These are phyloP conservation scores for Candida neerlandica DNA, from an alignment of 1,139 yeast genomes.

Conservation along the genomic window DNA sequence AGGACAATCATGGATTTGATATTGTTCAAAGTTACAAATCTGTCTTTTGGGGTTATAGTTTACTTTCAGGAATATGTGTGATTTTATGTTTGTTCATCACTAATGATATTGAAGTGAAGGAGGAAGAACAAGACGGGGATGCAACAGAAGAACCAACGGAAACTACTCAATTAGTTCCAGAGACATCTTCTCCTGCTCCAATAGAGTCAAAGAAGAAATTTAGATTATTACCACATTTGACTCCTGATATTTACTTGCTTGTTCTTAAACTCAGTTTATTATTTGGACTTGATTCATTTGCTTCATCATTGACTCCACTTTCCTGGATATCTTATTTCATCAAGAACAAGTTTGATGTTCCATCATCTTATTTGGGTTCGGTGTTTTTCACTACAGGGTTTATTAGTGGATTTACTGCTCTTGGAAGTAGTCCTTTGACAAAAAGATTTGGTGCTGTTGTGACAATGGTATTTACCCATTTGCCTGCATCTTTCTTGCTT, in stretches of 20 bases:
- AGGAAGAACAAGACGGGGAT: slow-evolving; percentile 2
- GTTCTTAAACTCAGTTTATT: slow-evolving; percentile 39
- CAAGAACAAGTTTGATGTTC: slow-evolving; percentile 34
- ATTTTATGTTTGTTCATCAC: slow-evolving; percentile 24
- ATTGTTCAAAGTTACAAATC: slow-evolving; percentile 29
- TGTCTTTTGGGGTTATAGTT: slow-evolving; percentile 29
- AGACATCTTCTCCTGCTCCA: slow-evolving; percentile 9
- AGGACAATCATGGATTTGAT: slow-evolving; percentile 20
- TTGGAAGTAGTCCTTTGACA: slow-evolving; percentile 45
- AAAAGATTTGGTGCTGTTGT: slow-evolving; percentile 46
- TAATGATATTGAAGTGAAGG: slow-evolving; percentile 21
- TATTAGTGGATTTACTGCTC: slow-evolving; percentile 42
- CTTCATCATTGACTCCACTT: slow-evolving; percentile 45
- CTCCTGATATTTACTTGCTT: slow-evolving; percentile 21
- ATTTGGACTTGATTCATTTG: slow-evolving; percentile 47
- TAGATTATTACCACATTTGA: slow-evolving; percentile 24
- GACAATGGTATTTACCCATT: slow-evolving; percentile 48
- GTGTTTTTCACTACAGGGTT: slow-evolving; percentile 43
- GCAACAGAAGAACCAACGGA: slow-evolving; percentile 11
- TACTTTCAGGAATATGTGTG: slow-evolving; percentile 23
- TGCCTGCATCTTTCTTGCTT: slow-evolving; percentile 44
- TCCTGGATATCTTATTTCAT: slow-evolving; percentile 50
- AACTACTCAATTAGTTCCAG: slow-evolving; percentile 16
- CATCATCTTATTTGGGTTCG: slow-evolving; percentile 38
- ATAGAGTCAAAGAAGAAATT: slow-evolving; percentile 10